These are phyloP conservation scores for Aristolochia californica DNA, from an alignment of 164 flowering plant species.

Conservation along the genomic window DNA sequence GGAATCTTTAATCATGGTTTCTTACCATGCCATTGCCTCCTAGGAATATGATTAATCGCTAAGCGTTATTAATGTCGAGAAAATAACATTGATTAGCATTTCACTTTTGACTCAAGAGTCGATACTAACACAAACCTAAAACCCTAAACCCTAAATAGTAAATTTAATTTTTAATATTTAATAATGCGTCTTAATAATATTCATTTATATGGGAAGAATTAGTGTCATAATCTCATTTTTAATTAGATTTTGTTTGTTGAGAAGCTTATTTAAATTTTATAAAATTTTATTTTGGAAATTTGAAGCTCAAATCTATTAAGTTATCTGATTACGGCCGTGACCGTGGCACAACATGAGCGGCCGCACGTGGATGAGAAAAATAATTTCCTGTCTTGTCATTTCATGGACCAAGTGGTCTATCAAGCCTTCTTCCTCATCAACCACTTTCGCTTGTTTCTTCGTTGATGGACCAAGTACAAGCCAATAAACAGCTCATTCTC, in stretches of 20 bases:
- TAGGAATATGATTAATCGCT: neutral
- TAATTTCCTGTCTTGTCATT: neutral
- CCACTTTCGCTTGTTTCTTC: neutral
- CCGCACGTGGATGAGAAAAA: neutral
- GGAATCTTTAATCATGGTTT: neutral
- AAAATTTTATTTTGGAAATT: neutral
- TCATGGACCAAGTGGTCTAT: neutral
- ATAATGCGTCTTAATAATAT: too few species aligned
- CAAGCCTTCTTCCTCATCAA: neutral
- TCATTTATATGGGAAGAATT: neutral
- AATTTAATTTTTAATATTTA: too few species aligned
- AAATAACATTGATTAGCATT: neutral
- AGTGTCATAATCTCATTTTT: neutral
- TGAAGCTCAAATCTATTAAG: too few species aligned
- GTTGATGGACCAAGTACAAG: too few species aligned
- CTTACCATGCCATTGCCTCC: neutral
- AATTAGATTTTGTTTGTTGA: conserved; percentile 3
- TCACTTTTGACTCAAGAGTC: too few species aligned
- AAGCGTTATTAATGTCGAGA: neutral
- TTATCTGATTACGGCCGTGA: too few species aligned
- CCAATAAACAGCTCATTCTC: too few species aligned
- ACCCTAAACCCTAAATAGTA: too few species aligned
- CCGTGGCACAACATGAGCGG: too few species aligned
- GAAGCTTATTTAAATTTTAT: neutral
- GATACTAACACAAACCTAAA: too few species aligned